Percentiles rank a stretch among this genome's conserved stretches.
These are phyloP conservation scores for Citrus sp. DNA, from an alignment of 345 rosid species.

Conservation along the genomic window DNA sequence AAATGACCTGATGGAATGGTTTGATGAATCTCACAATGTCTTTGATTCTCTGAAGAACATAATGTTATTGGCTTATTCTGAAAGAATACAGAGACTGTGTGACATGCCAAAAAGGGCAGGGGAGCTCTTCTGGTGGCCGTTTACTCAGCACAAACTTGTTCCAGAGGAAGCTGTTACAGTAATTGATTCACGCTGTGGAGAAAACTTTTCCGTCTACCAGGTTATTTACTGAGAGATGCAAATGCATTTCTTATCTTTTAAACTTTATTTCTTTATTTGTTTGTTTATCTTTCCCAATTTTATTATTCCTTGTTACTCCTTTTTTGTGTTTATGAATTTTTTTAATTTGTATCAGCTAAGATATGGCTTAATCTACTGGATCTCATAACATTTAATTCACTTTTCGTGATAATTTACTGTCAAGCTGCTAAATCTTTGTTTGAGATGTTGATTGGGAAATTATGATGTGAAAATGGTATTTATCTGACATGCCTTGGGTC, in stretches of 20 bases:
- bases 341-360: not conserved
- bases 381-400: not conserved
- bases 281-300: not conserved
- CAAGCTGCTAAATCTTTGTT: not conserved
- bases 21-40: constrained; percentile 46
- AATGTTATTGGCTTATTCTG: constrained; percentile 55
- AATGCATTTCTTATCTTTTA: not conserved
- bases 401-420: not conserved
- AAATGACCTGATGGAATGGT: constrained; percentile 85
- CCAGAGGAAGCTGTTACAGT: constrained; percentile 63
- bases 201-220: constrained; percentile 83
- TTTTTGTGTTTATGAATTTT: not conserved
- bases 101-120: constrained; percentile 72
- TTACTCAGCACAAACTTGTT: constrained; percentile 88
- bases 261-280: not conserved
- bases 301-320: not conserved
- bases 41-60: constrained; percentile 57
- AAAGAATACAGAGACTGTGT: constrained; percentile 56
- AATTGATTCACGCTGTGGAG: constrained; percentile 93
- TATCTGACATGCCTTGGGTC: not conserved
- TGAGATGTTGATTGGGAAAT: not conserved
- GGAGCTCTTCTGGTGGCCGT: constrained; percentile 94
- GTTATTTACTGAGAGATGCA: constrained; percentile 31
- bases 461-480: constrained; percentile 1
- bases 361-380: not conserved